phyloP scores from a whole-genome alignment of 805 yeast genomes.

The Hanseniaspora hatyaiensis region DNA sequence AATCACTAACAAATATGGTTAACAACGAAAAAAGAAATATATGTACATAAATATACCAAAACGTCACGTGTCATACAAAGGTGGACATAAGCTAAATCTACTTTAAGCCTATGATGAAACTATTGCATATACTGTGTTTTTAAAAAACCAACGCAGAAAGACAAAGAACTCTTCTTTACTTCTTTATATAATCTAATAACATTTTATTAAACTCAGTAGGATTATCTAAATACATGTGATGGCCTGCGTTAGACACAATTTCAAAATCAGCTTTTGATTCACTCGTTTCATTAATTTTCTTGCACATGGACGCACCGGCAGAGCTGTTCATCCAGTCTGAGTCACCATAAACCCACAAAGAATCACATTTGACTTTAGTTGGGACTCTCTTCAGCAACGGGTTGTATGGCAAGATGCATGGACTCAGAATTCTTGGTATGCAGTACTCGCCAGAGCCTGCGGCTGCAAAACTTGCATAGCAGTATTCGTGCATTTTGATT shows the following conservation, averaged over 20 bases:
- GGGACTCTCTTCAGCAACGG: slow-evolving; percentile 48
- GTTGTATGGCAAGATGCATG: slow-evolving; percentile 45
- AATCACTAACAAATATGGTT: slow-evolving; percentile 19
- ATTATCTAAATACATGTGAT: slow-evolving; percentile 57
- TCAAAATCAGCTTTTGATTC: slow-evolving; percentile 22
- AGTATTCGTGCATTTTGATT: slow-evolving; percentile 41
- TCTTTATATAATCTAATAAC: slow-evolving; percentile 26
- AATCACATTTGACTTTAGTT: slow-evolving; percentile 25
- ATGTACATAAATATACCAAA: no score
- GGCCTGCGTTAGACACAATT: slow-evolving; percentile 45
- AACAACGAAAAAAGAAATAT: not conserved
- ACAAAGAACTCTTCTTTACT: not conserved
- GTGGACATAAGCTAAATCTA: no score
- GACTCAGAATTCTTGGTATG: slow-evolving; percentile 46
- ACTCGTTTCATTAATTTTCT: slow-evolving; percentile 24
- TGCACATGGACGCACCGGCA: slow-evolving; percentile 41
- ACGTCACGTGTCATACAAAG: no score
- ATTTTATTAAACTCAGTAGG: slow-evolving; percentile 37
- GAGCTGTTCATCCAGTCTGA: slow-evolving; percentile 59
- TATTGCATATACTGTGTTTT: not conserved
- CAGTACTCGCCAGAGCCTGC: slow-evolving; percentile 58
- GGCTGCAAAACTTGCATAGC: slow-evolving; percentile 40
- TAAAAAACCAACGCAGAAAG: no score
- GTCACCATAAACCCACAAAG: slow-evolving; percentile 54
- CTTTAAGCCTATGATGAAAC: no score